A percentile compares a stretch with the other conserved stretches of the same genome.
phyloP scores from a whole-genome alignment of 257 asterid genomes.

The Cynanchum wilfordii region DNA sequence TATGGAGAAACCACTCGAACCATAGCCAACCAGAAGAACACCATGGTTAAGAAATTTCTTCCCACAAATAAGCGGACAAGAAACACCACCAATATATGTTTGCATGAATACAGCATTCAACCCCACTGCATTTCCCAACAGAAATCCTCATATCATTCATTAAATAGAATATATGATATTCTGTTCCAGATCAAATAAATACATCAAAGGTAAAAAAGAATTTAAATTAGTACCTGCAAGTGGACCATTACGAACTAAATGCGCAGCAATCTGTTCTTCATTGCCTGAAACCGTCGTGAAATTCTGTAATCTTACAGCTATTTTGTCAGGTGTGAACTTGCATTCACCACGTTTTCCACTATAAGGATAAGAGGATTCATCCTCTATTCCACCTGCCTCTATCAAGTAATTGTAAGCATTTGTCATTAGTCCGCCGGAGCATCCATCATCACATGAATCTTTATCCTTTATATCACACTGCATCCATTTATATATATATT shows the following conservation, averaged over 20 bases:
- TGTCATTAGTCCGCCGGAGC: slow-evolving; percentile 85
- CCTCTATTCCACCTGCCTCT: slow-evolving; percentile 70
- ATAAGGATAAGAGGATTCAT: slow-evolving; percentile 58
- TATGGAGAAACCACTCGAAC: slow-evolving; percentile 66
- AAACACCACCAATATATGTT: slow-evolving; percentile 76
- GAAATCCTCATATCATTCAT: too few species aligned
- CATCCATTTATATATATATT: not conserved
- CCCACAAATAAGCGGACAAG: slow-evolving; percentile 73
- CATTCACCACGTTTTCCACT: slow-evolving; percentile 61
- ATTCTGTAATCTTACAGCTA: slow-evolving; percentile 46
- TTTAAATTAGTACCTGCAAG: slow-evolving; percentile 46
- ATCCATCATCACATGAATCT: slow-evolving; percentile 61
- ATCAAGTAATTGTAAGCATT: slow-evolving; percentile 77
- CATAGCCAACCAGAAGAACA: slow-evolving; percentile 73
- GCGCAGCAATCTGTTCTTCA: slow-evolving; percentile 65
- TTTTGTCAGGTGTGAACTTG: slow-evolving; percentile 43
- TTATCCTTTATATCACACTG: slow-evolving; percentile 49
- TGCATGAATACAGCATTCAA: slow-evolving; percentile 84
- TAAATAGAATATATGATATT: too few species aligned
- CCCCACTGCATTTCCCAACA: slow-evolving; percentile 45
- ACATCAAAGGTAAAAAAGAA: too few species aligned
- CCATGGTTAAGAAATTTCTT: slow-evolving; percentile 63
- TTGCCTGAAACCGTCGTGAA: slow-evolving; percentile 51
- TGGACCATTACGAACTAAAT: slow-evolving; percentile 67
- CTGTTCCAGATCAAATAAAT: too few species aligned